Evolutionary conservation across 495 filamentous ascomycete genomes (phyloP), one percentile per base, ranked within the genome.

Genomic region (Trichoderma erinaceum): DNA sequence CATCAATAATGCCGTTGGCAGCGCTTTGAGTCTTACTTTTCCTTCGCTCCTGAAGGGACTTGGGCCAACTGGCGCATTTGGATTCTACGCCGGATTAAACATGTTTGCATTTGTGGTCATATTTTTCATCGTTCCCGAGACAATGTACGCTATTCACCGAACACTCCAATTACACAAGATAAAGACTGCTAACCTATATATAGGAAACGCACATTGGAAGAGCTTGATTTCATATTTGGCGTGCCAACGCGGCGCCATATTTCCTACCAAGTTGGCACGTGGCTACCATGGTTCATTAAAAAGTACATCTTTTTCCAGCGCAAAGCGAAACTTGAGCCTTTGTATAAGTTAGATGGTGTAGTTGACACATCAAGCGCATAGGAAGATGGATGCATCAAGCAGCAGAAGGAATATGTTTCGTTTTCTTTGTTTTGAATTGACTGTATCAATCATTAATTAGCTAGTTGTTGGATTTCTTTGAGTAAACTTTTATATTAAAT

Each of bases 81-180:
- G 81, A n/a, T 86, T 85, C 78, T 90, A 89, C 73, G 86, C 86
- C 1, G 85, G 76, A 15, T 82, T 85, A 75, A 87, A 85, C 75
- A 52, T 86, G 6, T 69, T 86, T n/a, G 84, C 83, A 27, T 86
- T 82, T 79, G 68, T 85, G 48, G 71, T 85, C 68, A 82, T 87
- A 23, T 77, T 86, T 67, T 72, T 84, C 32, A 85, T 85, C 69
- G 81, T 87, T 10, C 83, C 83, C 2, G 85, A 87, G 73, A 86
- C 85, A 5, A 88, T 86, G 73, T 67, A 69, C 70, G 66, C 63
- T 15, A 82, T 79, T 11, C 75, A 5, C 3, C 25, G 27, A 11
- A 18, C 29, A 13, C 56, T 5, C 2, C 4, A 25, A n/a, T n/a
- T 25, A 83, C 0, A 78, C 82, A 66, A 66, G 81, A 82, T 69